Evolutionary conservation across 176 grass and related monocot genomes (phyloP).

Genomic region (Ensete ventricosum): DNA sequence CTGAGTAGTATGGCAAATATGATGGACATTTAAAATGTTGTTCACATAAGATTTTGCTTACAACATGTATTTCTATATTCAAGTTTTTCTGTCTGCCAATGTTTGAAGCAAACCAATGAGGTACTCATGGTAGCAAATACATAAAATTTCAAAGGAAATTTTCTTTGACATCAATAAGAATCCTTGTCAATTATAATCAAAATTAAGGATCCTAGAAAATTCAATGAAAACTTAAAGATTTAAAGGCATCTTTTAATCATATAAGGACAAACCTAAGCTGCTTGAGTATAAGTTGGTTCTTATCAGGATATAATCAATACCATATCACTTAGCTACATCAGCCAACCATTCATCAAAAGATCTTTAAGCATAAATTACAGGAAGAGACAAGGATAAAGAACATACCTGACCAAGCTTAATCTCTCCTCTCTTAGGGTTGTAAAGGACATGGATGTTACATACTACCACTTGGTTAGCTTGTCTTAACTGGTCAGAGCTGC

Average conservation of each 20-base stretch:
- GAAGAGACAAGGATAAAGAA: not conserved
- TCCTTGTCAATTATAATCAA: not conserved
- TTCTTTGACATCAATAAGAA: not conserved
- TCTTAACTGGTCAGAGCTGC: constrained; percentile 32
- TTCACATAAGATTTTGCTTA: too few species aligned
- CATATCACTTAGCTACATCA: not conserved
- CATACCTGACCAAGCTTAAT: constrained; percentile 92
- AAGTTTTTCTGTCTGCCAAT: not conserved
- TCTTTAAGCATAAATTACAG: not conserved
- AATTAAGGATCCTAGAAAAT: not conserved
- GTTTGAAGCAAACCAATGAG: not conserved
- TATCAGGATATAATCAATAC: not conserved
- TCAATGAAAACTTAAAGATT: not conserved
- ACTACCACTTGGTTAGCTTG: constrained; percentile 54
- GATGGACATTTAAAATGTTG: too few species aligned
- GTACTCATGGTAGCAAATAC: too few species aligned
- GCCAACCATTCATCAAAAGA: not conserved
- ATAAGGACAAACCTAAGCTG: not conserved
- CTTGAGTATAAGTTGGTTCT: not conserved
- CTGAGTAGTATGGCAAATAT: not conserved
- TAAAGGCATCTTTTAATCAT: not conserved
- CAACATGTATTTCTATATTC: too few species aligned
- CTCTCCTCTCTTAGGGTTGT: constrained; percentile 92
- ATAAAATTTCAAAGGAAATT: too few species aligned
- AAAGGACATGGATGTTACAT: constrained; percentile 92